Evolutionary conservation across 176 grass and related monocot species (phyloP).

Genomic region (Aechmea fasciata): DNA sequence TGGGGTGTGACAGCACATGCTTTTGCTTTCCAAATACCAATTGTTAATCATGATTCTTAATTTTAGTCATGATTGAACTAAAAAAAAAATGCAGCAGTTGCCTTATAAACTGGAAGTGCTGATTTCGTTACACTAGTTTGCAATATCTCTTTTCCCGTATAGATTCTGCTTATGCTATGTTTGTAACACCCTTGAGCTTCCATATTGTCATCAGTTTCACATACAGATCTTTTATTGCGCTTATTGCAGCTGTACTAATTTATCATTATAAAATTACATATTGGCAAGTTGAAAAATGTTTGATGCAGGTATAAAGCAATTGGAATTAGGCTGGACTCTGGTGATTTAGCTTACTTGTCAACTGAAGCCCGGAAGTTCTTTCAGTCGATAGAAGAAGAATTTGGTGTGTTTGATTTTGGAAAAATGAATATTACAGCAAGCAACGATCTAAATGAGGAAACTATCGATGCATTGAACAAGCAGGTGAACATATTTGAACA

Average conservation of each 20-base stretch:
- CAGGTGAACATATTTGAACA: conserved; percentile 43
- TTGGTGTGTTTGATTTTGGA: conserved; percentile 53
- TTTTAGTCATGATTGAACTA: too few relatives aligned
- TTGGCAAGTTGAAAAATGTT: not conserved
- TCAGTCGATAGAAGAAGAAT: conserved; percentile 61
- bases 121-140: too few relatives aligned
- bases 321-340: conserved; percentile 92
- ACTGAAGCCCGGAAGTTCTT: conserved; percentile 67
- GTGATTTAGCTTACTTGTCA: conserved; percentile 88
- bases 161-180: too few relatives aligned
- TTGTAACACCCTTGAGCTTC: too few relatives aligned
- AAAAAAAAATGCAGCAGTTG: too few relatives aligned
- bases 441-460: conserved; percentile 99
- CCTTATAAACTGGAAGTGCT: too few relatives aligned
- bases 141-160: too few relatives aligned
- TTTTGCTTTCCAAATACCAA: too few relatives aligned
- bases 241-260: not conserved
- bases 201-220: too few relatives aligned
- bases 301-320: conserved; percentile 69
- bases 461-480: conserved; percentile 97
- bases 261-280: not conserved
- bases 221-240: too few relatives aligned
- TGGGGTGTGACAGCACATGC: too few relatives aligned
- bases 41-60: too few relatives aligned
- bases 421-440: conserved; percentile 77